A percentile compares a stretch with the other conserved stretches of the same genome.
These are phyloP conservation scores for Centella asiatica DNA, from an alignment of 129 eudicot species.

Conservation along the genomic window DNA sequence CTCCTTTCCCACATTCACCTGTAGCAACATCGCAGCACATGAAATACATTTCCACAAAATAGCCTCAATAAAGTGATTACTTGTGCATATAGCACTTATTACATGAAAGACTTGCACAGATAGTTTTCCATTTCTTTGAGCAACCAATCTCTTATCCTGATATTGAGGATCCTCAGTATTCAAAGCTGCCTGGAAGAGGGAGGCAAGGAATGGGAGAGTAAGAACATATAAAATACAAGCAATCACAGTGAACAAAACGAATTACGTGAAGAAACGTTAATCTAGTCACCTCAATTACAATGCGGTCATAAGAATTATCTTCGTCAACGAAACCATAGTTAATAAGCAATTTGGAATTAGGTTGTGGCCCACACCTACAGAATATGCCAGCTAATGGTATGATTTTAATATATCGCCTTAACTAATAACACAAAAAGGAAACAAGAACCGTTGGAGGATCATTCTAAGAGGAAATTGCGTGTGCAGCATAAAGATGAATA, in stretches of 20 bases:
- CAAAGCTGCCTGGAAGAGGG: conserved; percentile 61
- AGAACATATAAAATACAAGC: neutral
- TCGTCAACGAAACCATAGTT: conserved; percentile 97
- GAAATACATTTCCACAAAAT: conserved; percentile 8
- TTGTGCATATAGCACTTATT: no score
- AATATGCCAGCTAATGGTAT: conserved; percentile 15
- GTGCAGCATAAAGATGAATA: conserved; percentile 3
- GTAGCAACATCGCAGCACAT: conserved; percentile 5
- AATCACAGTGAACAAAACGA: conserved; percentile 7
- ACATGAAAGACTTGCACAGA: conserved; percentile 73
- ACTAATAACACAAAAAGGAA: neutral
- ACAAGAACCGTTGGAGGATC: neutral
- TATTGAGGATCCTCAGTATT: conserved; percentile 98
- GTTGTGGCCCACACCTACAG: conserved; percentile 98
- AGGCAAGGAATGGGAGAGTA: neutral
- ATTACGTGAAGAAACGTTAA: conserved; percentile 3
- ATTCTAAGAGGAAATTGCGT: neutral
- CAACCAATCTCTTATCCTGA: conserved; percentile 93
- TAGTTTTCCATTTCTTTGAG: conserved; percentile 86
- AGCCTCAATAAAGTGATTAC: neutral
- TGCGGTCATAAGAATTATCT: conserved; percentile 74
- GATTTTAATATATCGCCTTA: neutral
- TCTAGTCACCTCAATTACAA: conserved; percentile 57
- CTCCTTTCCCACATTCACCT: conserved; percentile 90
- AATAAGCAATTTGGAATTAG: conserved; percentile 85